A percentile compares a stretch with the other conserved stretches of the same genome.
Evolutionary conservation across 257 asterid genomes (phyloP).

Genomic region (Solanum megistacrolobum): DNA sequence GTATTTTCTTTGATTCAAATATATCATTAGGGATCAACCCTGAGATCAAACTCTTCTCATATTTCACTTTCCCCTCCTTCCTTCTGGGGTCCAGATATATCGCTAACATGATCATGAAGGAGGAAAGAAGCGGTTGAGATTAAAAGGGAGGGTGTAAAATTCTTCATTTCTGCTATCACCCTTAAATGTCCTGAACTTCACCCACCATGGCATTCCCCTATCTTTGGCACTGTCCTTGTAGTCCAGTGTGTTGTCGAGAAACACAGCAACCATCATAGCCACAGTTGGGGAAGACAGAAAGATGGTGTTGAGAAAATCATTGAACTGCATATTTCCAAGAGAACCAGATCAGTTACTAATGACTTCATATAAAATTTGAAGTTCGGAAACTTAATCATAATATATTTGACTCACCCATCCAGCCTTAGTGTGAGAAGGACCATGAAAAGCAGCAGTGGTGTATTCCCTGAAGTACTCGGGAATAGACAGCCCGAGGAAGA

Average conservation of each 20-base stretch:
- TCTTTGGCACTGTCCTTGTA: constrained; percentile 83
- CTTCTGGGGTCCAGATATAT: neutral
- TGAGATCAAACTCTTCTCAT: neutral
- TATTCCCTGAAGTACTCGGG: constrained; percentile 92
- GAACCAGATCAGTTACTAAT: neutral
- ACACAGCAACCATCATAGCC: constrained; percentile 62
- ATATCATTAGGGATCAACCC: neutral
- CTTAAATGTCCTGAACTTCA: constrained; percentile 71
- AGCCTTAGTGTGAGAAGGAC: constrained; percentile 85
- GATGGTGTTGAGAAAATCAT: constrained; percentile 81
- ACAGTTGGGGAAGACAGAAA: constrained; percentile 83
- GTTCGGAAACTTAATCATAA: neutral
- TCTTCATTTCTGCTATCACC: constrained; percentile 95
- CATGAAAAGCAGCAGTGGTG: constrained; percentile 65
- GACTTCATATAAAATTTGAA: neutral
- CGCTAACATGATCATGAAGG: constrained; percentile 41
- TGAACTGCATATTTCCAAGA: constrained; percentile 49
- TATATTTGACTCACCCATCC: constrained; percentile 65
- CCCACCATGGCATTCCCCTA: constrained; percentile 99
- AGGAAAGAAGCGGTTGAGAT: constrained; percentile 90
- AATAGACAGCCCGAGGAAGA: constrained; percentile 82
- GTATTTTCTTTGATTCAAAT: neutral
- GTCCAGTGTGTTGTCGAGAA: constrained; percentile 92
- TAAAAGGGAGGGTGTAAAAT: constrained; percentile 95
- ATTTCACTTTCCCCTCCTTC: neutral